phyloP scores from a whole-genome alignment of 1,139 yeast species.

The Nakaseomyces delphensis region DNA sequence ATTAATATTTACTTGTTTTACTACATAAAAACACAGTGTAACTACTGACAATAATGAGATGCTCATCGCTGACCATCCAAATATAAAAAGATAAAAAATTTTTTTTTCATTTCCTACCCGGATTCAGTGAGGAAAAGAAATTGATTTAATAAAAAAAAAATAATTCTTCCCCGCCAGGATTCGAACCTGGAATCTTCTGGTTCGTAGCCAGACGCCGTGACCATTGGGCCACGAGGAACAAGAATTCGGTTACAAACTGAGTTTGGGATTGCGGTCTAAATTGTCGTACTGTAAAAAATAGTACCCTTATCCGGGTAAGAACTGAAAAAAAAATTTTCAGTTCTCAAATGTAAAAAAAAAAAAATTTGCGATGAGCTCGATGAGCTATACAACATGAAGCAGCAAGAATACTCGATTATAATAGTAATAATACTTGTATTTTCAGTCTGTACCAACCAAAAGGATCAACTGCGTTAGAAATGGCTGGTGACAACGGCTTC shows the following conservation, averaged over 20 bases:
- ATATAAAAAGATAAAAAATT: background rate
- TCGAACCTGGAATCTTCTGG: constrained; percentile 94
- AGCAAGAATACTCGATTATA: background rate
- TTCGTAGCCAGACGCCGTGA: constrained; percentile 91
- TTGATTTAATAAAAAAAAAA: background rate
- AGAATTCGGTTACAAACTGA: constrained; percentile 8
- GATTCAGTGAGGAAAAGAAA: background rate
- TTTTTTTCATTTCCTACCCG: background rate
- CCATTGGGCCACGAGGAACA: constrained; percentile 88
- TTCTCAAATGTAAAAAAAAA: background rate
- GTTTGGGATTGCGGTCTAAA: constrained; percentile 8
- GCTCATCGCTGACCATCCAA: too few relatives aligned
- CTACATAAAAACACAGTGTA: too few relatives aligned
- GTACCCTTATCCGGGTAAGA: background rate
- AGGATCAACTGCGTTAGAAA: background rate
- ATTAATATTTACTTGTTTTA: too few relatives aligned
- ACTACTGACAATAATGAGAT: too few relatives aligned
- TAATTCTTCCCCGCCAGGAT: constrained; percentile 85
- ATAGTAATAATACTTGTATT: background rate
- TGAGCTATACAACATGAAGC: background rate
- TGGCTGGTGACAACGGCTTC: constrained; percentile 12
- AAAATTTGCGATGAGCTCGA: background rate
- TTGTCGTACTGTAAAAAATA: background rate
- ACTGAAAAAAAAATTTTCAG: constrained; percentile 2
- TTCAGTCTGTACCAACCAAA: background rate